Evolutionary conservation across 169 alveolate species (phyloP).

Genomic region (Plasmodium knowlesi): DNA sequence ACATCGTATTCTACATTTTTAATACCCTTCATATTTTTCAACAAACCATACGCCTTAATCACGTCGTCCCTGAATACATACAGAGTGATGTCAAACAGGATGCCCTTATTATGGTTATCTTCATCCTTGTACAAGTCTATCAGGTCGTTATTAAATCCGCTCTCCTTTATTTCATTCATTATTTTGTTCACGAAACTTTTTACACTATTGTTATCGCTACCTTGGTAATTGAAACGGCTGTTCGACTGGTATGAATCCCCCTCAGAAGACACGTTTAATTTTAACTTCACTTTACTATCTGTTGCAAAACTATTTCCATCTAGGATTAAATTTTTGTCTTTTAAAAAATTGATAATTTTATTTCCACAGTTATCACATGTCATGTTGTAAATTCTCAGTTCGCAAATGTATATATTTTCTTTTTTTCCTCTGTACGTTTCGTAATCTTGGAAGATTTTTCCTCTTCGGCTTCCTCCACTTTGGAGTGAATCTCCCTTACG

Average conservation of each 20-base stretch:
- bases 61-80: slow-evolving; percentile 60
- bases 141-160: slow-evolving; percentile 58
- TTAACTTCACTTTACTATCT: slow-evolving; percentile 55
- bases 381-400: slow-evolving; percentile 69
- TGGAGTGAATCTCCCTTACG: neutral
- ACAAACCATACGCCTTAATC: slow-evolving; percentile 55
- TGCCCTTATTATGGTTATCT: slow-evolving; percentile 8
- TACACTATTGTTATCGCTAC: slow-evolving; percentile 6
- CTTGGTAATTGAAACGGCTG: neutral
- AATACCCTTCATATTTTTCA: slow-evolving; percentile 46
- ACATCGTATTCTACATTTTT: slow-evolving; percentile 66
- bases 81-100: slow-evolving; percentile 49
- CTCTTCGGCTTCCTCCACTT: neutral
- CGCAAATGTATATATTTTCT: slow-evolving; percentile 46
- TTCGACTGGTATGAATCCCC: neutral
- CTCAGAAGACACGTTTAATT: slow-evolving; percentile 17
- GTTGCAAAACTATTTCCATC: slow-evolving; percentile 68
- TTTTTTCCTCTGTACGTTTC: slow-evolving; percentile 38
- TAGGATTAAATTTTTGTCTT: slow-evolving; percentile 42
- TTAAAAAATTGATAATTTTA: slow-evolving; percentile 60
- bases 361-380: slow-evolving; percentile 71
- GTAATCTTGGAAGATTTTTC: slow-evolving; percentile 21
- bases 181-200: slow-evolving; percentile 43
- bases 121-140: slow-evolving; percentile 64
- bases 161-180: slow-evolving; percentile 56